A percentile compares a stretch with the other conserved stretches of the same genome.
Conservation (phyloP, 768 basidiomycete genomes). For the Podaxis carcinomalis region DNA sequence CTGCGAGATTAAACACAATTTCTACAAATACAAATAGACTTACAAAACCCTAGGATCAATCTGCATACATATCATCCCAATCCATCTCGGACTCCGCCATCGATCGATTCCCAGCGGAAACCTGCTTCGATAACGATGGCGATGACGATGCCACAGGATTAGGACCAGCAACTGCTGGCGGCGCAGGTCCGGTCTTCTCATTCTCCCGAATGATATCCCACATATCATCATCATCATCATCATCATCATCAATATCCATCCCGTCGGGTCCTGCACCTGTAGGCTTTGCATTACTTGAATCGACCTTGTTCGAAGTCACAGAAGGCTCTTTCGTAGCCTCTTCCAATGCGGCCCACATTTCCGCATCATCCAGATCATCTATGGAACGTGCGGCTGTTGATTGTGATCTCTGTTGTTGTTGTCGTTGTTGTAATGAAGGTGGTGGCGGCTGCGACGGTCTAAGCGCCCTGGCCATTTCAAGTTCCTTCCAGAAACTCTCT, state of each 20-base stretch:
- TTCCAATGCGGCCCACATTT: conserved; percentile 16
- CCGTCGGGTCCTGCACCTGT: conserved; percentile 24
- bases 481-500: conserved; percentile 66
- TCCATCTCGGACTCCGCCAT: conserved; percentile 30
- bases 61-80: conserved; percentile 65
- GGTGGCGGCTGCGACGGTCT: conserved; percentile 11
- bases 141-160: conserved; percentile 4
- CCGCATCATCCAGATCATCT: conserved; percentile 25
- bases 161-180: conserved; percentile 7
- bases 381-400: conserved; percentile 14
- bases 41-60: conserved; percentile 12
- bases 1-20: background rate
- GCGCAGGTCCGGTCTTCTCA: conserved; percentile 28
- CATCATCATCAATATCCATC: conserved; percentile 31
- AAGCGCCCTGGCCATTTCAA: conserved; percentile 41
- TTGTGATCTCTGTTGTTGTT: background rate
- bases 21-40: background rate
- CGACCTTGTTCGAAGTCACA: conserved; percentile 20
- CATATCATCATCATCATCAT: conserved; percentile 62
- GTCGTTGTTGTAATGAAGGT: background rate
- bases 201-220: conserved; percentile 66
- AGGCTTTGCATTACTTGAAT: conserved; percentile 1
- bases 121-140: conserved; percentile 1
- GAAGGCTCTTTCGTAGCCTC: conserved; percentile 3
- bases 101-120: conserved; percentile 26